Base-by-base conservation (phyloP, 139 green algal genomes). In the Closterium sp. region DNA sequence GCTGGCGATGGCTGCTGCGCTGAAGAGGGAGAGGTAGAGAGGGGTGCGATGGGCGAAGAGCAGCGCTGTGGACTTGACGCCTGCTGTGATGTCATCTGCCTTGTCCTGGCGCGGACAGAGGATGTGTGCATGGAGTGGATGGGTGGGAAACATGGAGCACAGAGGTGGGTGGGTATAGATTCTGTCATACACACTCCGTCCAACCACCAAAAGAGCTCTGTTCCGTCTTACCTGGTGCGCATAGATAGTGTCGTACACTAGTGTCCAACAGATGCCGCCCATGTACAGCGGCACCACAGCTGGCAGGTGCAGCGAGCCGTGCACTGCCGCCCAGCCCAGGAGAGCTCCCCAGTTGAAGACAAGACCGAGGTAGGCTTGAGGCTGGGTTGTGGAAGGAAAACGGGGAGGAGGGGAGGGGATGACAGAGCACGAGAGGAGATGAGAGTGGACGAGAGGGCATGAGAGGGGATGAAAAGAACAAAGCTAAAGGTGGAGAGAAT, bases 161-260 rank as follows among this genome's bases (percentile, higher is more conserved):
- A 42, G 4, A 13, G 38, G 38, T 28, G 17, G 62, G 62, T 87
- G 89, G 11, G 31, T 17, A 34, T 42, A 86, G 30, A 86, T 30
- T 9, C 28, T 91, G 30, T 91, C 7, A n/a, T 86, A 88, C 88
- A 30, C 29, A 27, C n/a, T 13, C 17, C 13, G 9, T 31, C 19
- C 17, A 6, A n/a, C 29, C 9, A 29, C 24, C 28, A 34, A 31
- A 17, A 70, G 50, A 21, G 50, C 9, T 70, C 17, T 70, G 13
- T 6, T 42, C 34, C 34, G 34, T 42, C 11, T 79, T 79, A 95
- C 97, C 95, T 99, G 98, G 90, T 99, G 97, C 0, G 98, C 98
- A 90, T 99, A 99, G 50, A 99, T 98, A 9, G 98, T 99, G 95
- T 99, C 98, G 89, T 99, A 99, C 9, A 98, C 96, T 2, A 99